Evolutionary conservation across 2,329 filamentous ascomycete species (phyloP).

Genomic region (Pestalotiopsis fici): DNA sequence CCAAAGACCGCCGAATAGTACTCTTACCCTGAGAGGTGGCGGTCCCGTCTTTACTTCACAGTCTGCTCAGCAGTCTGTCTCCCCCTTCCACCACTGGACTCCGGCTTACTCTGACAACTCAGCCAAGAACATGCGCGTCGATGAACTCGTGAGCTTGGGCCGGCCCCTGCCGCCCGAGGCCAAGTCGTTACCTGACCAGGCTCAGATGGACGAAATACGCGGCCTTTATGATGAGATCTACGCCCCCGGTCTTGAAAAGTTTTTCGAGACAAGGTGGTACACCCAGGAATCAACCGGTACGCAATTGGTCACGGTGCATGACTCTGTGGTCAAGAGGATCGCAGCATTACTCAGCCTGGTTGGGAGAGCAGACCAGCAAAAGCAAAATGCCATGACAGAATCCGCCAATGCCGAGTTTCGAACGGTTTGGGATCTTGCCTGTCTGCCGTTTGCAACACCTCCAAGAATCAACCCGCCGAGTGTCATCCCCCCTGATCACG

Average conservation of each 20-base stretch:
- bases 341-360: slow-evolving; percentile 63
- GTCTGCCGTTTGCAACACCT: slow-evolving; percentile 44
- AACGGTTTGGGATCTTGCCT: slow-evolving; percentile 61
- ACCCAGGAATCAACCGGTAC: slow-evolving; percentile 44
- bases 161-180: slow-evolving; percentile 60
- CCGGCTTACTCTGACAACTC: slow-evolving; percentile 44
- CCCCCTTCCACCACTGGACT: slow-evolving; percentile 28
- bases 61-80: slow-evolving; percentile 28
- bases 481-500: slow-evolving; percentile 52
- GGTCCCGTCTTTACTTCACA: slow-evolving; percentile 38
- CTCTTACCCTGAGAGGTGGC: slow-evolving; percentile 53
- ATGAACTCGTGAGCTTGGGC: slow-evolving; percentile 68
- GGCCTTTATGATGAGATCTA: slow-evolving; percentile 76
- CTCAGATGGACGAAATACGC: slow-evolving; percentile 65
- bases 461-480: slow-evolving; percentile 34
- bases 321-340: slow-evolving; percentile 65
- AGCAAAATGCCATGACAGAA: slow-evolving; percentile 53
- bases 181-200: slow-evolving; percentile 50
- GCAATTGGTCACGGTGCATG: slow-evolving; percentile 50
- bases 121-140: slow-evolving; percentile 71
- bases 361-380: slow-evolving; percentile 47
- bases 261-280: slow-evolving; percentile 87
- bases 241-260: slow-evolving; percentile 70
- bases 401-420: slow-evolving; percentile 57
- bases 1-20: slow-evolving; percentile 33